Base-by-base conservation (phyloP, 208 protist genomes). In the Porcisia hertigi region DNA sequence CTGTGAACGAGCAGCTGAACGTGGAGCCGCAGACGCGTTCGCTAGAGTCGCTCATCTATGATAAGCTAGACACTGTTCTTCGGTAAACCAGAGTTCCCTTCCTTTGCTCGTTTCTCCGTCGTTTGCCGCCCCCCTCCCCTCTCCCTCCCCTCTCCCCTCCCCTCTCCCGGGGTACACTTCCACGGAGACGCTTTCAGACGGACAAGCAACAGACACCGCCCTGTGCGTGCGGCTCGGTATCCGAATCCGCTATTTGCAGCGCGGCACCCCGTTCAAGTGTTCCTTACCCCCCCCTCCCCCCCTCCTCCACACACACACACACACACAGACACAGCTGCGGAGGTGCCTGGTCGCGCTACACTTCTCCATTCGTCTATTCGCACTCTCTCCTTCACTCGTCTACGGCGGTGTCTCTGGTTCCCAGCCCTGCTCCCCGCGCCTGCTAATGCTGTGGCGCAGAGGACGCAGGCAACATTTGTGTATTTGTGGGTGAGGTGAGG, bases 1-100 rank as follows among this genome's bases (percentile, higher is more conserved):
- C 93, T 9, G 93, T 95, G 7, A 88, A 93, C 73, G 87, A 92
- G 79, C 89, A 95, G 82, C 89, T 97, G 71, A 86, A 91, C 52
- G 90, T 97, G 60, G 85, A 92, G 71, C 88, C 89, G 67, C 88
- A 92, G 82, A 86, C 86, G 36, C 89, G 88, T 62, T 87, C 93
- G 14, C 86, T 95, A 43, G 89, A 95, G 76, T 73, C 86, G 25
- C 76, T 86, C 75, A 86, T 97, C 55, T 87, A 88, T 59, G 93
- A 97, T 69, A 92, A 92, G 77, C 77, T 95, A 71, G 91, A 97
- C 69, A 76, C 83, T 0, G 86, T 86, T 3, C 70, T 82, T 43
- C 82, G 81, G 14, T 82, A 49, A 72, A 30, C 49, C 53, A 60
- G 23, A 6, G 47, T 3, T 39, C 25, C 16, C 25, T 16, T 1